Evolutionary conservation across 2,329 filamentous ascomycete genomes (phyloP).

Genomic region (Ambrosiella beaveri): DNA sequence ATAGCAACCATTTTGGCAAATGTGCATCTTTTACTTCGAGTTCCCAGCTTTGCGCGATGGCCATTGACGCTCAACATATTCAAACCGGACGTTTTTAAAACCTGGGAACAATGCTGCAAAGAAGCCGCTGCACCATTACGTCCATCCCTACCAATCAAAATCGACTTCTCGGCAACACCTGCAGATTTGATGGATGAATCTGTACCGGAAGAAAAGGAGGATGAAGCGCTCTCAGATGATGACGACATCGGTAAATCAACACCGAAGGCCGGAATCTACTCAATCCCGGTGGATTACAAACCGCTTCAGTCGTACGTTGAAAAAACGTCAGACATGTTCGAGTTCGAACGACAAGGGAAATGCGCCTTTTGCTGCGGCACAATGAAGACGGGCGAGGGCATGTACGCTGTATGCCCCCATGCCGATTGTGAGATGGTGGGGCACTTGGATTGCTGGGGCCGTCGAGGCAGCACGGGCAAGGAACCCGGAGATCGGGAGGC

Average conservation of each 20-base stretch:
- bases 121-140: constrained; percentile 31
- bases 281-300: constrained; percentile 37
- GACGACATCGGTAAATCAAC: not conserved
- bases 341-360: constrained; percentile 36
- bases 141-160: constrained; percentile 32
- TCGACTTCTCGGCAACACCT: constrained; percentile 31
- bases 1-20: constrained; percentile 59
- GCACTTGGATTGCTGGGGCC: constrained; percentile 43
- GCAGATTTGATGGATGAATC: constrained; percentile 4
- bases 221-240: not conserved
- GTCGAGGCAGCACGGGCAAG: constrained; percentile 28
- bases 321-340: constrained; percentile 36
- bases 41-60: constrained; percentile 67
- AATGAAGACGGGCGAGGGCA: constrained; percentile 29
- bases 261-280: constrained; percentile 31
- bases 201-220: not conserved
- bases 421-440: constrained; percentile 37
- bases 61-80: constrained; percentile 73
- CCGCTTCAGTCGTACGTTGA: constrained; percentile 35
- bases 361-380: constrained; percentile 35
- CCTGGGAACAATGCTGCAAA: constrained; percentile 47
- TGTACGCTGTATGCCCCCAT: constrained; percentile 41
- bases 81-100: constrained; percentile 44
- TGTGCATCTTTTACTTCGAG: constrained; percentile 61
- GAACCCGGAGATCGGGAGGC: constrained; percentile 19